Evolutionary conservation across 176 grass and related monocot genomes (phyloP), one percentile per base, ranked within the genome.

Genomic region (Microstegium vimineum): DNA sequence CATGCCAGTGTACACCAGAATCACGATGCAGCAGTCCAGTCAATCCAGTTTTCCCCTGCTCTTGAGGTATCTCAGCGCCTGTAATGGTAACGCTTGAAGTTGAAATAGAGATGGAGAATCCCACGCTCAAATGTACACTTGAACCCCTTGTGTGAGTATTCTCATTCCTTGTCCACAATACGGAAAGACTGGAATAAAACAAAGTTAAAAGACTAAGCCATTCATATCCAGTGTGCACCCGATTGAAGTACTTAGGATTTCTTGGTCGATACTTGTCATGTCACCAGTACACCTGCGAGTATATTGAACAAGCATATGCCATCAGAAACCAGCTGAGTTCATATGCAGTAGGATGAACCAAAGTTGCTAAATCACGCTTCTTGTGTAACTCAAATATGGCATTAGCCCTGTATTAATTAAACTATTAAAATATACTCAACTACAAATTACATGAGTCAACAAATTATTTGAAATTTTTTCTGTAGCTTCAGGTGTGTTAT

Each of bases 91-190:
- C 93, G 89, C 84, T 99, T 99, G 85, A 99, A 99, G 82, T 99
- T 95, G 80, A 99, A 92, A 86, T 99, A 99, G 25, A 99, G 79
- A 78, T 95, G 96, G 56, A 99, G 90, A 92, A 99, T 99, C 14
- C 96, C 96, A 35, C 93, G 93, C 17, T 99, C 96, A 36, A 95
- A 99, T 10, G 96, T 99, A 69, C 89, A 95, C 77, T 99, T 99
- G 85, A 95, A 99, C 35, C 96, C 96, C 49, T 99, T 99, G 74
- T 99, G 96, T 51, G 96, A 99, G 84, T 99, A 99, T 38, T 99
- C 93, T 92, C 95, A 95, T 75, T 98, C 95, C 81, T 98, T 98
- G 75, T 98, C 95, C 14, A 98, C 95, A 68, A 98, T 95, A 30
- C 92, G 88, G 49, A 98, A 98, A 36, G 89, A 74, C 95, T 98